Conservation (phyloP, 805 yeast genomes). For the Barnettozyma populi region DNA sequence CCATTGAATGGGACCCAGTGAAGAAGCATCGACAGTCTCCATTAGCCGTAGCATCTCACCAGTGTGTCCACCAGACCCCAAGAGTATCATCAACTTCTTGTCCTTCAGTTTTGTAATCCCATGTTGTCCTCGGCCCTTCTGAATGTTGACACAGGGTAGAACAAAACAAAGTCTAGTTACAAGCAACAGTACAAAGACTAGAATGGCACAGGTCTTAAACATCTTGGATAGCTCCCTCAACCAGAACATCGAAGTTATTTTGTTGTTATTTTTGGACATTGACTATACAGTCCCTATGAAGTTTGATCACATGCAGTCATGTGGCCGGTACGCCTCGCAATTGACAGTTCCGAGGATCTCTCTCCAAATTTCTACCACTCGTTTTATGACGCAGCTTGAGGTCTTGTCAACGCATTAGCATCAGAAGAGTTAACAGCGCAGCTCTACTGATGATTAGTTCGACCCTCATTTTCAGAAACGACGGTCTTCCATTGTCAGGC, state of each 20-base stretch:
- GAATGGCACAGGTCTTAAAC: not conserved
- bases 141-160: constrained; percentile 13
- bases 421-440: not conserved
- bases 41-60: constrained; percentile 88
- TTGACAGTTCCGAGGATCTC: not conserved
- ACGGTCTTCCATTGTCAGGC: constrained; percentile 85
- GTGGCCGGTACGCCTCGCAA: not conserved
- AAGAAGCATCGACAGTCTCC: constrained; percentile 24
- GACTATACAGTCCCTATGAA: too few relatives aligned
- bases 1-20: constrained; percentile 24
- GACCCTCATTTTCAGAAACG: constrained; percentile 59
- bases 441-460: constrained; percentile 47
- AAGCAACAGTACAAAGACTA: not conserved
- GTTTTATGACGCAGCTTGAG: not conserved
- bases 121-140: not conserved
- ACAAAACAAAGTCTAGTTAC: constrained; percentile 10
- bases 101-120: constrained; percentile 3
- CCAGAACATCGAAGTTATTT: not conserved
- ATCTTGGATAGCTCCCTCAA: not conserved
- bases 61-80: constrained; percentile 97
- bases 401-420: not conserved
- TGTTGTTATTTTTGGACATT: not conserved
- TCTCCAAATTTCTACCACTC: not conserved
- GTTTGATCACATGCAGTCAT: not conserved
- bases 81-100: constrained; percentile 30